phyloP scores from a whole-genome alignment of 2,329 filamentous ascomycete genomes.

The Fusarium oxysporum region DNA sequence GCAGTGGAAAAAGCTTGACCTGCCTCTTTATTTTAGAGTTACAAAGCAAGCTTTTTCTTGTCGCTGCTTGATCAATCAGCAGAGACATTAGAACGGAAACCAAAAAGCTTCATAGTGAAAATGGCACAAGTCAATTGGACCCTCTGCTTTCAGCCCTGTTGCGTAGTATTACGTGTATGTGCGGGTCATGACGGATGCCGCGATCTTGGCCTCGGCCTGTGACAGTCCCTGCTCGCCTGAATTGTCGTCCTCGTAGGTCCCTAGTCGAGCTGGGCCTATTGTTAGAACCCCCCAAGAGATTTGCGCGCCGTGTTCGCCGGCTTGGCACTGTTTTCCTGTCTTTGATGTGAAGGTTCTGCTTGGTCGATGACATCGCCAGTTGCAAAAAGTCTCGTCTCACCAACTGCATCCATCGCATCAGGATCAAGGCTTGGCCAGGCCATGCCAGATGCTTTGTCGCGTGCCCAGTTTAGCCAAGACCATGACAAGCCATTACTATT shows the following conservation, averaged over 20 bases:
- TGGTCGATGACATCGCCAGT: slow-evolving; percentile 30
- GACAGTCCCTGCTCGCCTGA: slow-evolving; percentile 7
- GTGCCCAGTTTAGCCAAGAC: slow-evolving; percentile 33
- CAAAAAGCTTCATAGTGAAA: not conserved
- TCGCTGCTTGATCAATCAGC: not conserved
- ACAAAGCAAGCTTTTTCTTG: slow-evolving; percentile 24
- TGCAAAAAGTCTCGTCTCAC: slow-evolving; percentile 11
- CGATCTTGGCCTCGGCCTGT: slow-evolving; percentile 14
- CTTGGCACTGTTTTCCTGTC: slow-evolving; percentile 30
- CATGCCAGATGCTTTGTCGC: slow-evolving; percentile 20
- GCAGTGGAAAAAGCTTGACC: slow-evolving; percentile 3
- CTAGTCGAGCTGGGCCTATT: not conserved
- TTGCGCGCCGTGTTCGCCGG: slow-evolving; percentile 31
- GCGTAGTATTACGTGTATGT: slow-evolving; percentile 36
- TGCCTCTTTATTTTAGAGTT: slow-evolving; percentile 19
- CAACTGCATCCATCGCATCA: slow-evolving; percentile 6
- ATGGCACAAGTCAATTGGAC: slow-evolving; percentile 17
- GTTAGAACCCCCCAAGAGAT: slow-evolving; percentile 21
- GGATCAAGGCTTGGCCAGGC: slow-evolving; percentile 1
- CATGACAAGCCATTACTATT: not conserved
- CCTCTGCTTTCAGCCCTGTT: slow-evolving; percentile 30
- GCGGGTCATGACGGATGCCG: slow-evolving; percentile 38
- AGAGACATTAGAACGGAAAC: not conserved
- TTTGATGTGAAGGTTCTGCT: slow-evolving; percentile 1
- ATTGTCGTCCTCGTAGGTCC: not conserved